Conservation (phyloP, 768 basidiomycete genomes). For the Postia placenta region DNA sequence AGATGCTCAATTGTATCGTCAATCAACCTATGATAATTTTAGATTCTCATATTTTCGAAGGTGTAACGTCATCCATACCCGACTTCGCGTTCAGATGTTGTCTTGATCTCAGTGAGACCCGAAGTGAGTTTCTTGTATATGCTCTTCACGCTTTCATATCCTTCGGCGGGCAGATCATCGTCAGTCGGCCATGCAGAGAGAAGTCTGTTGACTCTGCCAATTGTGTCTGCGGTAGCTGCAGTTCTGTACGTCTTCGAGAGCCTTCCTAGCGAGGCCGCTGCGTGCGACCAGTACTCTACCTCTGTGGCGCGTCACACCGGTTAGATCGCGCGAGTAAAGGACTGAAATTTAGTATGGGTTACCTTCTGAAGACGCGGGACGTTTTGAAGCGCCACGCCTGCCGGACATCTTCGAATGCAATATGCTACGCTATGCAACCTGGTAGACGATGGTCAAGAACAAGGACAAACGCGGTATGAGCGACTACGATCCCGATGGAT, state of each 20-base stretch:
- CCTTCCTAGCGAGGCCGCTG: constrained; percentile 48
- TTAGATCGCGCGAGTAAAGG: background rate
- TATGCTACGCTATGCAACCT: no score
- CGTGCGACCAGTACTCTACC: constrained; percentile 71
- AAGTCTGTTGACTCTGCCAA: constrained; percentile 68
- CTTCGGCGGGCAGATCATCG: constrained; percentile 62
- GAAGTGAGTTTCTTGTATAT: constrained; percentile 56
- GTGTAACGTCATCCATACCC: constrained; percentile 48
- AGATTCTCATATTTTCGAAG: background rate
- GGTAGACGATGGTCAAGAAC: no score
- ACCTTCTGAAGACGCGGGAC: constrained; percentile 79
- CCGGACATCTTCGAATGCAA: constrained; percentile 67
- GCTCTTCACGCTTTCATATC: constrained; percentile 55
- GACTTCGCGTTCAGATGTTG: constrained; percentile 52
- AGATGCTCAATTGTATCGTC: constrained; percentile 68
- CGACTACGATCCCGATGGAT: no score
- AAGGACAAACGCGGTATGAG: no score
- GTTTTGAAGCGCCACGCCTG: constrained; percentile 51
- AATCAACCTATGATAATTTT: constrained; percentile 46
- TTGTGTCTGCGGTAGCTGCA: constrained; percentile 46
- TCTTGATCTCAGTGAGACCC: constrained; percentile 59
- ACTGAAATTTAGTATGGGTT: constrained; percentile 3
- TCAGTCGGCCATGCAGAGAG: constrained; percentile 69
- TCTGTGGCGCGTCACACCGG: constrained; percentile 38
- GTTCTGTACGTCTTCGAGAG: constrained; percentile 51